Evolutionary conservation across 1,139 yeast species (phyloP).

Genomic region (Debaryomyces nepalensis): DNA sequence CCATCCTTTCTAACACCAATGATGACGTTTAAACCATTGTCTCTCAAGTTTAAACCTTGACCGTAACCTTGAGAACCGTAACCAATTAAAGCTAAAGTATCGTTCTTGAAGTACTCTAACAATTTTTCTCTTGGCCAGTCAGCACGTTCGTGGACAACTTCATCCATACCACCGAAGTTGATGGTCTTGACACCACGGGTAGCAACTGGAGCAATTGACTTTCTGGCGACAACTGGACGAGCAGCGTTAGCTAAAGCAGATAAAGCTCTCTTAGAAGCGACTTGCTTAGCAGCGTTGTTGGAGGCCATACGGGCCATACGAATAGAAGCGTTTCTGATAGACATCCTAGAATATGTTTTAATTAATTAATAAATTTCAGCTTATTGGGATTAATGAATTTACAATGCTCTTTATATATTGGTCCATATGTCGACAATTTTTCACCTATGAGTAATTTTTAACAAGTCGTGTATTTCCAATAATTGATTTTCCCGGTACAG

Average conservation of each 20-base stretch:
- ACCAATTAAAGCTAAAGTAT: slow-evolving; percentile 96
- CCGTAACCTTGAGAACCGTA: slow-evolving; percentile 99
- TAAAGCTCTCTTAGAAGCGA: slow-evolving; percentile 68
- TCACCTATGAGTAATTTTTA: slow-evolving; percentile 12
- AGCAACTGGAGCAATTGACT: slow-evolving; percentile 41
- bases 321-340: slow-evolving; percentile 64
- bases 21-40: slow-evolving; percentile 96
- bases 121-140: slow-evolving; percentile 99
- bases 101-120: slow-evolving; percentile 95
- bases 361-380: slow-evolving; percentile 9
- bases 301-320: slow-evolving; percentile 68
- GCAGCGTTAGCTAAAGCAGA: slow-evolving; percentile 59
- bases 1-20: slow-evolving; percentile 98
- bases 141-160: slow-evolving; percentile 95
- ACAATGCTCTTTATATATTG: slow-evolving; percentile 5
- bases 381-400: slow-evolving; percentile 8
- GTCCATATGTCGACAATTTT: slow-evolving; percentile 9
- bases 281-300: slow-evolving; percentile 52
- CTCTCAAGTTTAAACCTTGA: slow-evolving; percentile 98
- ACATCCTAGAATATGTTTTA: slow-evolving; percentile 39
- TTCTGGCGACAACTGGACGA: slow-evolving; percentile 49
- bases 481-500: slow-evolving; percentile 12
- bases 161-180: slow-evolving; percentile 95
- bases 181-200: slow-evolving; percentile 93
- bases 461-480: slow-evolving; percentile 9